phyloP scores from a whole-genome alignment of 306 rosid species.

The Arachis stenosperma region DNA sequence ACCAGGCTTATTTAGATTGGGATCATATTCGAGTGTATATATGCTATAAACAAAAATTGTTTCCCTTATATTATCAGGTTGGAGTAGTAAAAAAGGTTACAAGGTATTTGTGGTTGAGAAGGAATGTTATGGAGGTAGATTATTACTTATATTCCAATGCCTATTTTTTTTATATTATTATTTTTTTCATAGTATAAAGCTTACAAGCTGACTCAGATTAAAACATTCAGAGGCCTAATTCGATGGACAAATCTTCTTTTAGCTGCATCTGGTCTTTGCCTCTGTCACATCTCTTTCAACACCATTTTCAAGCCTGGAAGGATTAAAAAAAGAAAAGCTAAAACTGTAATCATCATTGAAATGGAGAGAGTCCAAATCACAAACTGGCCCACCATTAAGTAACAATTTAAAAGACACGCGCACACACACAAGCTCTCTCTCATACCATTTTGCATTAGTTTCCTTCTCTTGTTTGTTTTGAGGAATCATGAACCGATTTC shows the following conservation, averaged over 20 bases:
- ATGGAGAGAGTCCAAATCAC: conserved; percentile 34
- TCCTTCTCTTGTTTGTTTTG: conserved; percentile 26
- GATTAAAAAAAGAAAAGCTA: conserved; percentile 36
- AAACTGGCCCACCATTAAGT: conserved; percentile 33
- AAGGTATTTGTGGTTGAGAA: conserved; percentile 33
- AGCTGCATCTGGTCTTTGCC: conserved; percentile 35
- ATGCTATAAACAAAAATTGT: too few species aligned
- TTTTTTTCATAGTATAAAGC: conserved; percentile 26
- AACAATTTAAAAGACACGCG: conserved; percentile 31
- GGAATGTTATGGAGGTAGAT: conserved; percentile 31
- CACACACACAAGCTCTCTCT: neutral
- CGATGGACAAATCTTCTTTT: neutral
- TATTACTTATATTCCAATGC: conserved; percentile 37
- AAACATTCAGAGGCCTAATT: conserved; percentile 13
- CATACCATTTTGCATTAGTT: neutral
- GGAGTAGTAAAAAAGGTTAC: conserved; percentile 36
- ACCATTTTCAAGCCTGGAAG: conserved; percentile 56
- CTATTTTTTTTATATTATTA: neutral
- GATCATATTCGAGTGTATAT: too few species aligned
- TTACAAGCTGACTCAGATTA: conserved; percentile 39
- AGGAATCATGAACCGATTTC: conserved; percentile 36
- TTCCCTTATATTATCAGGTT: neutral
- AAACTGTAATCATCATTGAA: conserved; percentile 44
- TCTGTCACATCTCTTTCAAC: conserved; percentile 48
- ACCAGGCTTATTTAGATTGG: too few species aligned